Conservation (phyloP, 148 eudicot species). For the Vaccinium corymbosum region DNA sequence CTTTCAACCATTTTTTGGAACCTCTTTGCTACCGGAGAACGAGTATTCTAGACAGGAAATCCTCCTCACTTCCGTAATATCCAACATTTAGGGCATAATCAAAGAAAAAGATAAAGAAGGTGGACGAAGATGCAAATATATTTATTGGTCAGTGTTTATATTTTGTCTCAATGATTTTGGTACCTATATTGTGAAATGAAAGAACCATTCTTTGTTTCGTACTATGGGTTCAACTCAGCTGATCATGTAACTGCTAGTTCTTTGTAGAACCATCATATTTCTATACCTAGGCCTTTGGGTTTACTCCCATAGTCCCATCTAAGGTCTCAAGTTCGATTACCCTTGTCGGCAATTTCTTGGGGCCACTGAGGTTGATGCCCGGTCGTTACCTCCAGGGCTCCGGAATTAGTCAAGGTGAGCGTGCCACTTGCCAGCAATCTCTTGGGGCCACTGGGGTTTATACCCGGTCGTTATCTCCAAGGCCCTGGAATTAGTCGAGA, state of each 20-base stretch:
- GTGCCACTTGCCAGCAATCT: too few species aligned
- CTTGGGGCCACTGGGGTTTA: too few species aligned
- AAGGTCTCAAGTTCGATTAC: too few species aligned
- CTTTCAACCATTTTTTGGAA: slow-evolving; percentile 66
- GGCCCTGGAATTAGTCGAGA: too few species aligned
- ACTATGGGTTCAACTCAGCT: not conserved
- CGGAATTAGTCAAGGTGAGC: too few species aligned
- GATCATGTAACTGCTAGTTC: not conserved
- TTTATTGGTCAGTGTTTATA: not conserved
- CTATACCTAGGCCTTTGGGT: too few species aligned
- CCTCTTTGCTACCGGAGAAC: slow-evolving; percentile 73
- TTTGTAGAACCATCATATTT: not conserved
- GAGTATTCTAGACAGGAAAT: slow-evolving; percentile 40
- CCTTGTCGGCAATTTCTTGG: too few species aligned
- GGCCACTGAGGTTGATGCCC: too few species aligned
- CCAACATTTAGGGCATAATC: not conserved
- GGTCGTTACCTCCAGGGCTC: too few species aligned
- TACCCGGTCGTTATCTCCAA: too few species aligned
- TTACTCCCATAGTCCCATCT: too few species aligned
- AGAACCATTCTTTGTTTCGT: not conserved
- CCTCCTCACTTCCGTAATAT: not conserved
- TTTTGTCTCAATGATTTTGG: not conserved
- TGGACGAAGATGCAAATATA: not conserved
- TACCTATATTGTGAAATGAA: not conserved
- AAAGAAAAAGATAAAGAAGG: not conserved